phyloP scores from a whole-genome alignment of 371 early-diverging fungal genomes.

The Funneliformis caledonium region DNA sequence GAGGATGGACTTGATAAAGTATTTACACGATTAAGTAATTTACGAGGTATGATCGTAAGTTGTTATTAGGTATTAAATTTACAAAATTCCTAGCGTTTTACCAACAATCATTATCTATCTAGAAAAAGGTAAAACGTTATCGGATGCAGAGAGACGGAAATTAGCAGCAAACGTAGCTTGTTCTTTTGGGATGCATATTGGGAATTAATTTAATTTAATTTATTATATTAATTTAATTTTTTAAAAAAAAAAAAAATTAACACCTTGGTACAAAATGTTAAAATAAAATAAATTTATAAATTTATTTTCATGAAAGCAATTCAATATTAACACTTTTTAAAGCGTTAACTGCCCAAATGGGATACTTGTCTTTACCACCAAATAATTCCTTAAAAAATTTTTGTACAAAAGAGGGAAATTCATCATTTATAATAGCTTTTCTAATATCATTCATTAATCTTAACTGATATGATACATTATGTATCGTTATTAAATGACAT shows the following conservation, averaged over 20 bases:
- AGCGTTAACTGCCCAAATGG: slow-evolving; percentile 88
- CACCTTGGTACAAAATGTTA: not conserved
- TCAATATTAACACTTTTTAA: slow-evolving; percentile 79
- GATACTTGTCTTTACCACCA: slow-evolving; percentile 66
- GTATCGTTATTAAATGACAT: slow-evolving; percentile 87
- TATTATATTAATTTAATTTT: not conserved
- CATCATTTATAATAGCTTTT: slow-evolving; percentile 73
- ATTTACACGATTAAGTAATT: slow-evolving; percentile 55
- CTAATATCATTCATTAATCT: slow-evolving; percentile 85
- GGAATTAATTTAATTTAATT: slow-evolving; percentile 12
- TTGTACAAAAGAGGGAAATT: slow-evolving; percentile 82
- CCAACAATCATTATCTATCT: not conserved
- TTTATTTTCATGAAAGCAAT: slow-evolving; percentile 46
- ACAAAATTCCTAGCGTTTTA: not conserved
- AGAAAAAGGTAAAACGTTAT: slow-evolving; percentile 53
- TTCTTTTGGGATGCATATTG: slow-evolving; percentile 61
- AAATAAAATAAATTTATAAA: not conserved
- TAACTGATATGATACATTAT: slow-evolving; percentile 93
- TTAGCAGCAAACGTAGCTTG: slow-evolving; percentile 69
- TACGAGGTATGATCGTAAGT: slow-evolving; percentile 54
- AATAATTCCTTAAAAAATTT: slow-evolving; percentile 76
- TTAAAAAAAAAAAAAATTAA: not conserved
- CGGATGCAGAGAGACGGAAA: slow-evolving; percentile 65
- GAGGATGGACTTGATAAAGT: slow-evolving; percentile 72
- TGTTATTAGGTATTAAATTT: not conserved